A percentile compares a stretch with the other conserved stretches of the same genome.
Conservation (phyloP, 2,329 filamentous ascomycete species). For the Diaporthe australafricana region DNA sequence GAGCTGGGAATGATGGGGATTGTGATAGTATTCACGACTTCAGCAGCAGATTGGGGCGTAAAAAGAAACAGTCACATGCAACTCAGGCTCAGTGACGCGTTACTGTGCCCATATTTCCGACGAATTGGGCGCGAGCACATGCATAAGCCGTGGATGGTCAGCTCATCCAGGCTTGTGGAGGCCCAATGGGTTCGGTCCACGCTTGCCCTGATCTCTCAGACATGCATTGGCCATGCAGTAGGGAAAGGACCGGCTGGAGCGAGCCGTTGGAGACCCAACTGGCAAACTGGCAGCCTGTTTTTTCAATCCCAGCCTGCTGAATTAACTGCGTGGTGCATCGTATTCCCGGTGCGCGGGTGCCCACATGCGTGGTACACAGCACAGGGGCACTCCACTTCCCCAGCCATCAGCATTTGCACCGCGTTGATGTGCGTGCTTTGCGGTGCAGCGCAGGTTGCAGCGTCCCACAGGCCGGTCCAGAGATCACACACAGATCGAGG, state of each 20-base stretch:
- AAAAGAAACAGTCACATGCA: slow-evolving; percentile 4
- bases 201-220: slow-evolving; percentile 38
- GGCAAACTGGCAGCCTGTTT: slow-evolving; percentile 26
- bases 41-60: neutral
- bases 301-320: slow-evolving; percentile 23
- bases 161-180: slow-evolving; percentile 29
- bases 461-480: slow-evolving; percentile 1
- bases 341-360: neutral
- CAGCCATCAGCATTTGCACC: slow-evolving; percentile 34
- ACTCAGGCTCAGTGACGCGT: neutral
- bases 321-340: slow-evolving; percentile 6
- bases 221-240: slow-evolving; percentile 32
- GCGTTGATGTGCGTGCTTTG: neutral
- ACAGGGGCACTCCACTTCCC: slow-evolving; percentile 28
- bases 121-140: slow-evolving; percentile 32
- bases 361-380: neutral
- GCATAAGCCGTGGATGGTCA: slow-evolving; percentile 39
- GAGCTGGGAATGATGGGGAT: neutral
- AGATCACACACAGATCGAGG: slow-evolving; percentile 31
- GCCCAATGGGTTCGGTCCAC: slow-evolving; percentile 44
- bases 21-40: neutral
- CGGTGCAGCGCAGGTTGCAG: slow-evolving; percentile 10
- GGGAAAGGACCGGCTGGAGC: slow-evolving; percentile 41
- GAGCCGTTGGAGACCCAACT: slow-evolving; percentile 40
- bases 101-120: neutral